Evolutionary conservation across 441 rosid genomes (phyloP).

Genomic region (Erysimum cheiri): DNA sequence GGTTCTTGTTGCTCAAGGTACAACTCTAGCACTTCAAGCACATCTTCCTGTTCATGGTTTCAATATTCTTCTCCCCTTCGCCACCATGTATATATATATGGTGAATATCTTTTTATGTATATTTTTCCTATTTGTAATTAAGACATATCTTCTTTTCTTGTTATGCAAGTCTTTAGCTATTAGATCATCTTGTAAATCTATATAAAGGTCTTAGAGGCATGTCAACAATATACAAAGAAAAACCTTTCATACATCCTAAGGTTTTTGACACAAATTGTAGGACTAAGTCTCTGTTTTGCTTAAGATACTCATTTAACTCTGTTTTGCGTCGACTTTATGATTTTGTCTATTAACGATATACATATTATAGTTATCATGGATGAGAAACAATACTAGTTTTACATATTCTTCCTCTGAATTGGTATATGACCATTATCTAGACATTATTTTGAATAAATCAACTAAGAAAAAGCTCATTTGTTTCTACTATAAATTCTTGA

Average conservation of each 20-base stretch:
- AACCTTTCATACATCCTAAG: not conserved
- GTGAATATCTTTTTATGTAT: not conserved
- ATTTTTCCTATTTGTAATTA: not conserved
- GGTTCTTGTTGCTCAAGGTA: not conserved
- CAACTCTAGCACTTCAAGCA: not conserved
- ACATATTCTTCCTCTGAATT: no score
- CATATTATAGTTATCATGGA: slow-evolving; percentile 1
- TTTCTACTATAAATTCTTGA: slow-evolving; percentile 5
- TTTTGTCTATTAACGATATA: not conserved
- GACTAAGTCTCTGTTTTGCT: slow-evolving; percentile 4
- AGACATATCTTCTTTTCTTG: not conserved
- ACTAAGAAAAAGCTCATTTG: not conserved
- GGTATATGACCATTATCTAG: not conserved
- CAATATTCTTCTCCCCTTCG: slow-evolving; percentile 9
- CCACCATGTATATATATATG: slow-evolving; percentile 13
- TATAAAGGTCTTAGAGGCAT: not conserved
- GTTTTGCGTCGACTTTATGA: not conserved
- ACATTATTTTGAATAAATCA: slow-evolving; percentile 10
- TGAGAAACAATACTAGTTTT: not conserved
- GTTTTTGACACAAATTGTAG: not conserved
- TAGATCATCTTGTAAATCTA: not conserved
- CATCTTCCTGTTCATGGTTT: not conserved
- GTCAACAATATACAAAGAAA: not conserved
- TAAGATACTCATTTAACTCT: not conserved
- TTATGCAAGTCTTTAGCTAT: not conserved